A percentile compares a stretch with the other conserved stretches of the same genome.
These are phyloP conservation scores for Skeletonema tropicum DNA, from an alignment of 108 stramenopile genomes.

Conservation along the genomic window DNA sequence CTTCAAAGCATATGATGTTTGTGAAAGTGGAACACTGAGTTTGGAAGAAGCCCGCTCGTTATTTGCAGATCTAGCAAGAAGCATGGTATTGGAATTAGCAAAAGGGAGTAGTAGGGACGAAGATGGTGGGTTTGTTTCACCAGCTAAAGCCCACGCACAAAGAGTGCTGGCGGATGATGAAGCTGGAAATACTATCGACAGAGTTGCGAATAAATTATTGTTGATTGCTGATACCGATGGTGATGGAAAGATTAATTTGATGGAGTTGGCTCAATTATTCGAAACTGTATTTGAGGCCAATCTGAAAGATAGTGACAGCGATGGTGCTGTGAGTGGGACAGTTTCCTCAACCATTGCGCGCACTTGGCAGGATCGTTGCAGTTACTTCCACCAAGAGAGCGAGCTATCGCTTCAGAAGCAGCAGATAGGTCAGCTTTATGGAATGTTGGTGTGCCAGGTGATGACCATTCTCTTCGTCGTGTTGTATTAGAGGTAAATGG, in stretches of 20 bases:
- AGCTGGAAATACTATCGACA: slow-evolving; percentile 55
- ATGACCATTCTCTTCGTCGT: slow-evolving; percentile 60
- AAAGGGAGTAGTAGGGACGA: slow-evolving; percentile 5
- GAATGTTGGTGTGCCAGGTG: slow-evolving; percentile 63
- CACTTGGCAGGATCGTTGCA: slow-evolving; percentile 64
- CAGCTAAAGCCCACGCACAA: slow-evolving; percentile 53
- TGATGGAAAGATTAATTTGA: slow-evolving; percentile 51
- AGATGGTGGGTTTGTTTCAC: slow-evolving; percentile 3
- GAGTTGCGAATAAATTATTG: slow-evolving; percentile 54
- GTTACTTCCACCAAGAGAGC: slow-evolving; percentile 53
- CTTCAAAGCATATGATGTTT: slow-evolving; percentile 58
- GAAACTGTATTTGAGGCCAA: slow-evolving; percentile 57
- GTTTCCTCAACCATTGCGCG: slow-evolving; percentile 62
- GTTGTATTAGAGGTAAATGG: slow-evolving; percentile 40
- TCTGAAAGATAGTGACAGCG: slow-evolving; percentile 3
- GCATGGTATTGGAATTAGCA: slow-evolving; percentile 55
- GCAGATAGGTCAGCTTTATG: slow-evolving; percentile 33
- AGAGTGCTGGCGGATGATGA: slow-evolving; percentile 60
- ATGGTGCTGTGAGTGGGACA: slow-evolving; percentile 13
- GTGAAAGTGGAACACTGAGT: slow-evolving; percentile 44
- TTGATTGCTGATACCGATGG: slow-evolving; percentile 54
- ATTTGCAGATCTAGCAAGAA: slow-evolving; percentile 55
- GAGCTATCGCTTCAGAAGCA: slow-evolving; percentile 39
- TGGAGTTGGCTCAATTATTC: slow-evolving; percentile 55
- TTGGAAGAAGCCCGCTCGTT: slow-evolving; percentile 49